Percentiles rank a stretch among this genome's conserved stretches.
Evolutionary conservation across 768 basidiomycete genomes (phyloP).

Genomic region (Russula emetica): DNA sequence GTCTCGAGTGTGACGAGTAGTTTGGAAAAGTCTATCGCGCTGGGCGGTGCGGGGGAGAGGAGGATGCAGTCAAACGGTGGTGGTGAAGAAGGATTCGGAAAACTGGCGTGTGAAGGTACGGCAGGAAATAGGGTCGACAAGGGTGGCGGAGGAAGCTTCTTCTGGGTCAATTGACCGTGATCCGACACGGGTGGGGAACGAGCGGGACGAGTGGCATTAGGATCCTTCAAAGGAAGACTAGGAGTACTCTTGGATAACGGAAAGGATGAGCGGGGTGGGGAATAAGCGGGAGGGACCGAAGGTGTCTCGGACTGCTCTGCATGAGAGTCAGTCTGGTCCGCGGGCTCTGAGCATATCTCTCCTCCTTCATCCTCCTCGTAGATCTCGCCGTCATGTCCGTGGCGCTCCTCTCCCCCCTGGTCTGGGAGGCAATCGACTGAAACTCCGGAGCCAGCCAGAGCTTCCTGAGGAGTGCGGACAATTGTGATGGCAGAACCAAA

Average conservation of each 20-base stretch:
- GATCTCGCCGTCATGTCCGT: neutral
- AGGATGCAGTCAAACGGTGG: constrained; percentile 65
- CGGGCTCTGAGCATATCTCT: constrained; percentile 5
- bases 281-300: constrained; percentile 28
- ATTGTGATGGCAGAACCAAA: constrained; percentile 72
- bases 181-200: constrained; percentile 34
- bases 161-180: constrained; percentile 27
- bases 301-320: constrained; percentile 13
- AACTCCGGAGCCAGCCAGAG: constrained; percentile 42
- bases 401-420: constrained; percentile 5
- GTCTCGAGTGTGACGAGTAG: constrained; percentile 73
- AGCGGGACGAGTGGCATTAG: constrained; percentile 34
- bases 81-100: constrained; percentile 43
- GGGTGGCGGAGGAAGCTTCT: constrained; percentile 29
- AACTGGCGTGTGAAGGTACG: constrained; percentile 46
- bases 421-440: constrained; percentile 16
- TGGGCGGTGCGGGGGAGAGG: constrained; percentile 44
- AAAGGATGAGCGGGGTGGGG: constrained; percentile 31
- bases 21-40: constrained; percentile 56
- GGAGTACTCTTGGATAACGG: constrained; percentile 30
- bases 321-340: constrained; percentile 1
- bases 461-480: constrained; percentile 77
- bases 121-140: constrained; percentile 40
- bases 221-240: constrained; percentile 29
- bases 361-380: neutral